A percentile compares a stretch with the other conserved stretches of the same genome.
These are phyloP conservation scores for Helicostylum pulchrum DNA, from an alignment of 192 early-diverging fungal species.

Conservation along the genomic window DNA sequence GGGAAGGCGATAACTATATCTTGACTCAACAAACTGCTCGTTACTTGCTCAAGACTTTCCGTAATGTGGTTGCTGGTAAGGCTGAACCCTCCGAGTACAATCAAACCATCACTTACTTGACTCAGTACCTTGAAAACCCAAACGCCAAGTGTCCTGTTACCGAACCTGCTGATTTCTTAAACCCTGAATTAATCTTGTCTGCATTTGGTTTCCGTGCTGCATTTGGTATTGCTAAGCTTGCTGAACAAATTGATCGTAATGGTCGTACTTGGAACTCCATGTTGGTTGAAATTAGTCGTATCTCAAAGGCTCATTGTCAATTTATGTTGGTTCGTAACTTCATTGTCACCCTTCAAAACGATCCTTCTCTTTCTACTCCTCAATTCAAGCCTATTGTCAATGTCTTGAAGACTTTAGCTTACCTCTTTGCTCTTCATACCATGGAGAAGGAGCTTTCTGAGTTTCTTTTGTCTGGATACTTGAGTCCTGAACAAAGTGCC, in stretches of 20 bases:
- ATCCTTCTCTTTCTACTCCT: conserved; percentile 40
- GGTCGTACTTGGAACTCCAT: conserved; percentile 74
- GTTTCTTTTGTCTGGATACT: conserved; percentile 52
- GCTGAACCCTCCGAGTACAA: conserved; percentile 43
- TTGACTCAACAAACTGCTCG: conserved; percentile 83
- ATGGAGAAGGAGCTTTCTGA: conserved; percentile 68
- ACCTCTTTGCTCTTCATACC: conserved; percentile 57
- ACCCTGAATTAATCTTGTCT: conserved; percentile 57
- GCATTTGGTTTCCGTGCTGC: conserved; percentile 75
- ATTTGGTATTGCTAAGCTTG: conserved; percentile 57
- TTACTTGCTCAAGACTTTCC: conserved; percentile 70
- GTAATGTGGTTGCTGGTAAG: conserved; percentile 51
- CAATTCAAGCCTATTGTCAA: conserved; percentile 34
- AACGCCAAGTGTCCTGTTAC: conserved; percentile 56
- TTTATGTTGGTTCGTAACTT: conserved; percentile 74
- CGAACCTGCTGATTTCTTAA: conserved; percentile 47
- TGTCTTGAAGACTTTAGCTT: conserved; percentile 44
- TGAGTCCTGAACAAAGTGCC: conserved; percentile 46
- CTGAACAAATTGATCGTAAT: conserved; percentile 56
- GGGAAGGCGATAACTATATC: conserved; percentile 85
- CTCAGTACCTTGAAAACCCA: conserved; percentile 53
- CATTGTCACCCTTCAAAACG: conserved; percentile 51
- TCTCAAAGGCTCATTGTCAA: conserved; percentile 76
- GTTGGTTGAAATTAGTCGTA: conserved; percentile 67
- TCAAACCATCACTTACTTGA: conserved; percentile 41